Evolutionary conservation across 2,329 filamentous ascomycete species (phyloP).

Genomic region (Claviceps paspali): DNA sequence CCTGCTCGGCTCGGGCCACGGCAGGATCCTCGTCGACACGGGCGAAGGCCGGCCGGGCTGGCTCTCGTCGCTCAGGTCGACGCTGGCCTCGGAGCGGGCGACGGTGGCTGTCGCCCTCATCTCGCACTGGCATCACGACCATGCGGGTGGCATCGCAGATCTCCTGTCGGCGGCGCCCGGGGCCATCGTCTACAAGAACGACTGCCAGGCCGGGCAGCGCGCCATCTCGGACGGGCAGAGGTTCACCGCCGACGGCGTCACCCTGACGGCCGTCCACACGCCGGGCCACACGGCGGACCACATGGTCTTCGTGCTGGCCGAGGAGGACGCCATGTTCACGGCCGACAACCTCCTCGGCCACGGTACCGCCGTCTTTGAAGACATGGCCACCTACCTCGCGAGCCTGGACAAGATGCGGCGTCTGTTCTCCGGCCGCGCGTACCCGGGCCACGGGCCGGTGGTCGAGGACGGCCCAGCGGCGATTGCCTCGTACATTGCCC

Average conservation of each 20-base stretch:
- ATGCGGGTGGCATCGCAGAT: constrained; percentile 60
- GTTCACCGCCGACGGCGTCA: constrained; percentile 45
- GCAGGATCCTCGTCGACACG: constrained; percentile 75
- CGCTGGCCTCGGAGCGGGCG: constrained; percentile 53
- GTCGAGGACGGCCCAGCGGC: constrained; percentile 56
- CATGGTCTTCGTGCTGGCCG: constrained; percentile 59
- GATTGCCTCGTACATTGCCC: constrained; percentile 69
- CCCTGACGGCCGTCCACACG: constrained; percentile 45
- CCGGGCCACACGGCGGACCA: constrained; percentile 70
- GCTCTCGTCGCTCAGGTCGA: constrained; percentile 47
- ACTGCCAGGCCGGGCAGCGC: constrained; percentile 35
- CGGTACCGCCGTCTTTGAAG: constrained; percentile 73
- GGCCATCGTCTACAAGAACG: constrained; percentile 50
- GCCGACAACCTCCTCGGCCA: constrained; percentile 82
- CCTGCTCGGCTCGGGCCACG: constrained; percentile 59
- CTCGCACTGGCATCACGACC: constrained; percentile 88
- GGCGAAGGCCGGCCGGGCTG: constrained; percentile 68
- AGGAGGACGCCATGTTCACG: constrained; percentile 75
- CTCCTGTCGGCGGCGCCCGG: constrained; percentile 48
- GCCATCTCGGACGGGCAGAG: constrained; percentile 33
- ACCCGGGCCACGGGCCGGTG: constrained; percentile 76
- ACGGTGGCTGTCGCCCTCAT: constrained; percentile 56
- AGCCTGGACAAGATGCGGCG: constrained; percentile 55
- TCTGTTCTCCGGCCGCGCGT: constrained; percentile 53
- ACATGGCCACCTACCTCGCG: constrained; percentile 51